Conservation (phyloP, 1,284 basidiomycete genomes). For the Megacollybia platyphylla region DNA sequence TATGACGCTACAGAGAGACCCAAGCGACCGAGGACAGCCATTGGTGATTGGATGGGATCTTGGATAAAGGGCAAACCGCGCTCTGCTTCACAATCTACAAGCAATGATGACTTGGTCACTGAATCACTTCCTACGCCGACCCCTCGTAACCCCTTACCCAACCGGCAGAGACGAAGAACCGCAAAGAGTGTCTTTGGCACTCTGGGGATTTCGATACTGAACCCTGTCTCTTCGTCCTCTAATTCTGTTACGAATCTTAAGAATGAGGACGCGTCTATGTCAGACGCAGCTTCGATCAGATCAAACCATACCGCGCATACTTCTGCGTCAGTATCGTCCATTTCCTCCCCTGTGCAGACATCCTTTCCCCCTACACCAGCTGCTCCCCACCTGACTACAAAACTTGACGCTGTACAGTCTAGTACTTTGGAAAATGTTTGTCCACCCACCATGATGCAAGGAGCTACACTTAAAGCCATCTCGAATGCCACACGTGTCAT, state of each 20-base stretch:
- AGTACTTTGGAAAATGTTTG: slow-evolving; percentile 8
- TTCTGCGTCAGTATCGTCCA: slow-evolving; percentile 14
- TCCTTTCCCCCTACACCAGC: slow-evolving; percentile 23
- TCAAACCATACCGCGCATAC: neutral
- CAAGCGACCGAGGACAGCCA: slow-evolving; percentile 4
- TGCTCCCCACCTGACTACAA: slow-evolving; percentile 30
- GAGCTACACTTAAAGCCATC: slow-evolving; percentile 60
- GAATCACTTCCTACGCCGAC: slow-evolving; percentile 1
- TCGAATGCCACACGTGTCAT: slow-evolving; percentile 81
- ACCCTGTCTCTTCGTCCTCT: slow-evolving; percentile 23
- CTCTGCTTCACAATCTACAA: slow-evolving; percentile 9
- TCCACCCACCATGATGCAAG: slow-evolving; percentile 30
- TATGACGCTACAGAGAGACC: neutral
- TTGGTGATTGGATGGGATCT: slow-evolving; percentile 61
- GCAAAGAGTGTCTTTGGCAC: slow-evolving; percentile 58
- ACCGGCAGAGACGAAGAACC: slow-evolving; percentile 25
- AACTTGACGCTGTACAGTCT: slow-evolving; percentile 3
- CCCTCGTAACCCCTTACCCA: slow-evolving; percentile 8
- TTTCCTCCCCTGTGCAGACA: slow-evolving; percentile 28
- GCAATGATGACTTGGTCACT: neutral
- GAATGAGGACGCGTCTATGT: neutral
- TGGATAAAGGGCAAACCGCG: slow-evolving; percentile 32
- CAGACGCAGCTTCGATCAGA: neutral
- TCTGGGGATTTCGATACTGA: slow-evolving; percentile 54
- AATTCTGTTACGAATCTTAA: neutral